Evolutionary conservation across 2,329 filamentous ascomycete genomes (phyloP).

Genomic region (Pyrenochaeta sp.): DNA sequence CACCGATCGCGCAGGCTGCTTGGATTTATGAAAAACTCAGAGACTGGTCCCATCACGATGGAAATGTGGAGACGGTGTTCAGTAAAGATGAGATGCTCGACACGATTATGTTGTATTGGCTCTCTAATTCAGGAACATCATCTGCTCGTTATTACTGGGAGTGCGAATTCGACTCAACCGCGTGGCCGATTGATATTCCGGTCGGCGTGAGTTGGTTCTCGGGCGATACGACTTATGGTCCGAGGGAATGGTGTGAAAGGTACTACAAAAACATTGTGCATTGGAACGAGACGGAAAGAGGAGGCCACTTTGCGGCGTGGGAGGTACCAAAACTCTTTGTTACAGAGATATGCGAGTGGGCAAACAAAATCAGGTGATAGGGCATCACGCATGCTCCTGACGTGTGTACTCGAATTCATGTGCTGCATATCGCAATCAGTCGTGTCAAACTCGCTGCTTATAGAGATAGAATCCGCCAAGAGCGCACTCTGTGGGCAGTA

Average conservation of each 20-base stretch:
- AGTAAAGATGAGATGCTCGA: conserved; percentile 39
- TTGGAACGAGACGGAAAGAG: conserved; percentile 40
- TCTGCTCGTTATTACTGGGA: conserved; percentile 37
- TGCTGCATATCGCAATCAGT: background rate
- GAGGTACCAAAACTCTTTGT: conserved; percentile 62
- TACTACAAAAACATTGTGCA: conserved; percentile 46
- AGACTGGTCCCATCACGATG: conserved; percentile 65
- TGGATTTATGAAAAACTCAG: conserved; percentile 84
- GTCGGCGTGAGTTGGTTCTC: conserved; percentile 27
- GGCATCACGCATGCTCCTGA: background rate
- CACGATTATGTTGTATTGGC: conserved; percentile 36
- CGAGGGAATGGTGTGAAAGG: conserved; percentile 17
- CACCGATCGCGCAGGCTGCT: conserved; percentile 71
- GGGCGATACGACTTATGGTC: conserved; percentile 16
- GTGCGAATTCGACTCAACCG: conserved; percentile 24
- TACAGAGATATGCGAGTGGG: conserved; percentile 47
- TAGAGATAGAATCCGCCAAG: background rate
- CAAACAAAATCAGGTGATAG: conserved; percentile 8
- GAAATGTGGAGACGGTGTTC: conserved; percentile 27
- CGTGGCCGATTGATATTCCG: conserved; percentile 27
- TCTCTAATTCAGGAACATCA: conserved; percentile 34
- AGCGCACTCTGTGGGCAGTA: background rate
- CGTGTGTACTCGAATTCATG: background rate
- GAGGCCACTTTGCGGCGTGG: conserved; percentile 67
- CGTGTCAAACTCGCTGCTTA: background rate